These are phyloP conservation scores for Tetrahymena malaccensis DNA, from an alignment of 73 alveolate genomes.

Conservation along the genomic window DNA sequence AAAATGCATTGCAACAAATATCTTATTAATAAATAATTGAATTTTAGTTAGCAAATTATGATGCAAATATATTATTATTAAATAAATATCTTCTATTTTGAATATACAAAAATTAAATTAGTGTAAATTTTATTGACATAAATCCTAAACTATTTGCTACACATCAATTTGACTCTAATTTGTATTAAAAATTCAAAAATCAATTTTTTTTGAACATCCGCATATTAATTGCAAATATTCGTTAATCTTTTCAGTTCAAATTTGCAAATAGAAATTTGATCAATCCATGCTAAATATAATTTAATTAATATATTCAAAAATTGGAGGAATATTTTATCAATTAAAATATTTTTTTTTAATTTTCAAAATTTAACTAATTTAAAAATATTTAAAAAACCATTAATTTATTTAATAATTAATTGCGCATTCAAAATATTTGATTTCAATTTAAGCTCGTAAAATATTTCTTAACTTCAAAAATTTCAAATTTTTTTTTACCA, in stretches of 20 bases:
- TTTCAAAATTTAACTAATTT: not conserved
- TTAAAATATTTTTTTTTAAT: not conserved
- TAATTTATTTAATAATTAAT: too few relatives aligned
- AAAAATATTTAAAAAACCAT: not conserved
- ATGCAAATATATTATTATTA: not conserved
- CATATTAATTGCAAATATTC: not conserved
- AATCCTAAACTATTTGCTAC: not conserved
- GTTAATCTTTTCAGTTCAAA: not conserved
- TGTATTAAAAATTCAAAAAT: not conserved
- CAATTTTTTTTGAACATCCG: not conserved
- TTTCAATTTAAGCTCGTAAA: not conserved
- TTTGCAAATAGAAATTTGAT: too few relatives aligned
- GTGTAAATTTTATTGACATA: not conserved
- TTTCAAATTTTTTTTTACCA: not conserved
- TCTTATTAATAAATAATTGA: not conserved
- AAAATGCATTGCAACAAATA: too few relatives aligned
- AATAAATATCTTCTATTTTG: not conserved
- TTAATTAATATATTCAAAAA: not conserved
- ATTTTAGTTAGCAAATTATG: not conserved
- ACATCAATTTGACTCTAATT: not conserved
- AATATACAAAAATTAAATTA: not conserved
- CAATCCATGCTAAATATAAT: not conserved
- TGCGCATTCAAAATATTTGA: not conserved
- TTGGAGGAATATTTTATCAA: not conserved
- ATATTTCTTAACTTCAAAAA: not conserved